Evolutionary conservation across 2,329 filamentous ascomycete species (phyloP).

Genomic region (Claviceps cyperi): DNA sequence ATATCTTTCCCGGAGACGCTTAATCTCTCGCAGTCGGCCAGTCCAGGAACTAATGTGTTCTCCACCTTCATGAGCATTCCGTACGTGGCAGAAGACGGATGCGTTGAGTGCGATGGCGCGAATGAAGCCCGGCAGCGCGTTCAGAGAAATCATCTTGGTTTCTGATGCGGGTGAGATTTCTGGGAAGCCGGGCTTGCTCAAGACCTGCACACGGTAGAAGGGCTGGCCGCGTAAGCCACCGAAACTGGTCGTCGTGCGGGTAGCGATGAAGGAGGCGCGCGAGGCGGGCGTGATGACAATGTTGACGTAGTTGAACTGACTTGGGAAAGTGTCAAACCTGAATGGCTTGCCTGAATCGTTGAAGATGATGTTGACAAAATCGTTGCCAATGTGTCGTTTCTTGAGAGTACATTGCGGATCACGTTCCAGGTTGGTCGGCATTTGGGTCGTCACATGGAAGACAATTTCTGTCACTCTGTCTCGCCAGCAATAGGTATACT

Average conservation of each 20-base stretch:
- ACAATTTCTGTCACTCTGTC: conserved; percentile 90
- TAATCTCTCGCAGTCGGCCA: conserved; percentile 72
- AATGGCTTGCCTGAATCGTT: conserved; percentile 90
- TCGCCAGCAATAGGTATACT: conserved; percentile 85
- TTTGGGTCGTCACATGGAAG: conserved; percentile 92
- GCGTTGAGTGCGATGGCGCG: conserved; percentile 83
- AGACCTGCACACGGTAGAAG: conserved; percentile 82
- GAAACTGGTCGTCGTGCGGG: conserved; percentile 28
- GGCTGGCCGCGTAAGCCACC: conserved; percentile 16
- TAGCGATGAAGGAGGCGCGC: conserved; percentile 58
- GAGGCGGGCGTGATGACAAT: conserved; percentile 90
- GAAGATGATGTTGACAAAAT: conserved; percentile 96
- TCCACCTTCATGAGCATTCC: conserved; percentile 60
- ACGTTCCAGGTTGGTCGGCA: conserved; percentile 72
- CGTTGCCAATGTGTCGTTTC: conserved; percentile 92
- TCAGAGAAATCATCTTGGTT: conserved; percentile 75
- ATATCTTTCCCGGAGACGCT: conserved; percentile 60
- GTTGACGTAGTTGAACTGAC: conserved; percentile 92
- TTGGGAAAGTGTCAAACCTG: conserved; percentile 80
- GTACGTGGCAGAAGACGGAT: conserved; percentile 85
- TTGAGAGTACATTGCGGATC: conserved; percentile 70
- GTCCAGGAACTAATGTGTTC: conserved; percentile 86
- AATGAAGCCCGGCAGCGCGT: conserved; percentile 71
- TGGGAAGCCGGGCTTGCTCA: conserved; percentile 79
- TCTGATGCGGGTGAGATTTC: conserved; percentile 82